These are phyloP conservation scores for Globisporangium sylvaticum DNA, from an alignment of 352 stramenopile genomes.

Conservation along the genomic window DNA sequence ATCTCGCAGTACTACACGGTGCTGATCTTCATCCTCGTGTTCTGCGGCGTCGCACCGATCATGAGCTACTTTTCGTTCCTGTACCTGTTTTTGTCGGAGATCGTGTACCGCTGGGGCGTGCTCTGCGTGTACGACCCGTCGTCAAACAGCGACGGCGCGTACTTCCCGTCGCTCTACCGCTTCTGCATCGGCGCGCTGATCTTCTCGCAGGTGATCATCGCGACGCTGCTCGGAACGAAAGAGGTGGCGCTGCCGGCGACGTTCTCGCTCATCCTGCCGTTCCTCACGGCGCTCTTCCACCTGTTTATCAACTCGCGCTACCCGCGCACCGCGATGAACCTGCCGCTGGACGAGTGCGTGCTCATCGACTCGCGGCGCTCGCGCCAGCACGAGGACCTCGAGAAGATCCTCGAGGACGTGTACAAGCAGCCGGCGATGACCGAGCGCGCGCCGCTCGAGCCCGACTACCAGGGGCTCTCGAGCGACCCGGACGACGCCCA, in stretches of 20 bases:
- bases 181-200: slow-evolving; percentile 76
- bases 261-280: slow-evolving; percentile 59
- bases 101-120: slow-evolving; percentile 70
- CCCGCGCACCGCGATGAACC: slow-evolving; percentile 56
- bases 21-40: slow-evolving; percentile 74
- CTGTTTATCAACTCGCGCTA: slow-evolving; percentile 69
- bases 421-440: slow-evolving; percentile 55
- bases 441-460: slow-evolving; percentile 59
- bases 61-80: slow-evolving; percentile 71
- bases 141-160: slow-evolving; percentile 58
- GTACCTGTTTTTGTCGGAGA: slow-evolving; percentile 70
- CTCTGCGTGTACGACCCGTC: slow-evolving; percentile 74
- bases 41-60: slow-evolving; percentile 71
- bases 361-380: slow-evolving; percentile 58
- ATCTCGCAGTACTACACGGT: slow-evolving; percentile 72
- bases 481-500: slow-evolving; percentile 61
- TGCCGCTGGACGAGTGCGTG: slow-evolving; percentile 76
- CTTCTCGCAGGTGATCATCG: slow-evolving; percentile 80
- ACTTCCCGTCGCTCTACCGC: slow-evolving; percentile 78
- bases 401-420: slow-evolving; percentile 51
- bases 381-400: slow-evolving; percentile 50
- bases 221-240: slow-evolving; percentile 69
- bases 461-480: slow-evolving; percentile 69
- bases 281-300: slow-evolving; percentile 64
- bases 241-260: slow-evolving; percentile 54